Conservation (phyloP, 805 yeast species). For the Lachancea meyersii region DNA sequence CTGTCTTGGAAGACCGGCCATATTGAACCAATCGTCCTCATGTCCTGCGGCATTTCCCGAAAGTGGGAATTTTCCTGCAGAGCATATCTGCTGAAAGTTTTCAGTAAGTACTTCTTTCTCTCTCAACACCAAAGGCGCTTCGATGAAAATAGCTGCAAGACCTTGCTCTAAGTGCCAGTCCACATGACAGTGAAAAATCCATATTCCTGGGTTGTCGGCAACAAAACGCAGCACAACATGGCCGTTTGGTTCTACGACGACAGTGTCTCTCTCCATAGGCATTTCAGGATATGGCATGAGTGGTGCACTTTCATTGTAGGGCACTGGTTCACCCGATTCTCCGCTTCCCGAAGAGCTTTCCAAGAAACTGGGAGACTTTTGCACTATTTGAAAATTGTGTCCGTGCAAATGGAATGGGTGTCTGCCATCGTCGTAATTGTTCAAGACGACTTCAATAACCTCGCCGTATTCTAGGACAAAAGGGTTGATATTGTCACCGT, state of each 20-base stretch:
- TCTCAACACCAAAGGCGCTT: slow-evolving; percentile 56
- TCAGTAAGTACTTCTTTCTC: slow-evolving; percentile 39
- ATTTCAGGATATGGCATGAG: slow-evolving; percentile 43
- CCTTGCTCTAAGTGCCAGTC: slow-evolving; percentile 86
- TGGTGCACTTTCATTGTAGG: slow-evolving; percentile 45
- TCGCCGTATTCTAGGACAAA: slow-evolving; percentile 54
- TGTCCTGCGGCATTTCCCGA: slow-evolving; percentile 75
- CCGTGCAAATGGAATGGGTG: slow-evolving; percentile 81
- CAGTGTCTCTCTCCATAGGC: slow-evolving; percentile 69
- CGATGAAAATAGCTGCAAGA: slow-evolving; percentile 62
- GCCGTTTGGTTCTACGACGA: slow-evolving; percentile 60
- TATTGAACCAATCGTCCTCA: slow-evolving; percentile 45
- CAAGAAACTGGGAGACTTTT: slow-evolving; percentile 44
- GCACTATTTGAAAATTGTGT: slow-evolving; percentile 58
- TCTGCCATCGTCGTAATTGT: slow-evolving; percentile 73
- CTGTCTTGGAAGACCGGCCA: slow-evolving; percentile 57
- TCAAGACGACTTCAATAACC: slow-evolving; percentile 67
- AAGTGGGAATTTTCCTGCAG: slow-evolving; percentile 38
- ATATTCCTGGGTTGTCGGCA: slow-evolving; percentile 87
- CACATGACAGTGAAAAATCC: slow-evolving; percentile 91
- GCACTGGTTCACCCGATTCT: slow-evolving; percentile 35
- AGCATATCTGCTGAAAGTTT: slow-evolving; percentile 47
- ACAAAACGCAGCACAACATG: slow-evolving; percentile 62
- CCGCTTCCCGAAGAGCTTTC: slow-evolving; percentile 37
- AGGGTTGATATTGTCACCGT: slow-evolving; percentile 65